phyloP scores from a whole-genome alignment of 2,329 filamentous ascomycete species.

The Fusarium hainanense region DNA sequence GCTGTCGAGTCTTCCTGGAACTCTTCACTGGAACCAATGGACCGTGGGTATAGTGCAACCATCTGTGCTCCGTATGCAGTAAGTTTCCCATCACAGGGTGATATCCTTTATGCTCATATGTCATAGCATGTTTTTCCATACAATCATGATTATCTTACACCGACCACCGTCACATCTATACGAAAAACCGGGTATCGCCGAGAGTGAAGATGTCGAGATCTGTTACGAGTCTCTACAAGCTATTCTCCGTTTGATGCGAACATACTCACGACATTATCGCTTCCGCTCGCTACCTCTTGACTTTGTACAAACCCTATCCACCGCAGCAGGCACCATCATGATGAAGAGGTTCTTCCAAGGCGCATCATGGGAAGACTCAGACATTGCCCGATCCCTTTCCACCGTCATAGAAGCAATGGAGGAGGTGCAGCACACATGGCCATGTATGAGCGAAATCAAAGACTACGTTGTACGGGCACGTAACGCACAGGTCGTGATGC shows the following conservation, averaged over 20 bases:
- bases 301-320: slow-evolving; percentile 62
- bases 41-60: slow-evolving; percentile 59
- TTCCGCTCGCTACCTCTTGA: slow-evolving; percentile 58
- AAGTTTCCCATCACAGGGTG: slow-evolving; percentile 27
- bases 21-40: slow-evolving; percentile 64
- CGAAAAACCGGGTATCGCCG: slow-evolving; percentile 52
- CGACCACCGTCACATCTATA: slow-evolving; percentile 59
- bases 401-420: slow-evolving; percentile 62
- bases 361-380: slow-evolving; percentile 54
- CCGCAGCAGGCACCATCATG: slow-evolving; percentile 58
- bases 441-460: slow-evolving; percentile 57
- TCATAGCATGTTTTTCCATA: slow-evolving; percentile 59
- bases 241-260: slow-evolving; percentile 58
- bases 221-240: slow-evolving; percentile 62
- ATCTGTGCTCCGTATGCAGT: slow-evolving; percentile 61
- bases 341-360: slow-evolving; percentile 58
- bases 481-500: slow-evolving; percentile 47
- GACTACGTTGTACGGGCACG: slow-evolving; percentile 50
- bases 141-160: slow-evolving; percentile 63
- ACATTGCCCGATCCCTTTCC: slow-evolving; percentile 63
- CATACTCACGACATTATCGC: slow-evolving; percentile 57
- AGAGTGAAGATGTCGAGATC: slow-evolving; percentile 60
- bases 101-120: slow-evolving; percentile 28
- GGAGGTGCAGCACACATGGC: slow-evolving; percentile 62
- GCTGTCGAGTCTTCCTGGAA: slow-evolving; percentile 58